Evolutionary conservation across 371 early-diverging fungal species (phyloP).

Genomic region (Mortierella sp.): DNA sequence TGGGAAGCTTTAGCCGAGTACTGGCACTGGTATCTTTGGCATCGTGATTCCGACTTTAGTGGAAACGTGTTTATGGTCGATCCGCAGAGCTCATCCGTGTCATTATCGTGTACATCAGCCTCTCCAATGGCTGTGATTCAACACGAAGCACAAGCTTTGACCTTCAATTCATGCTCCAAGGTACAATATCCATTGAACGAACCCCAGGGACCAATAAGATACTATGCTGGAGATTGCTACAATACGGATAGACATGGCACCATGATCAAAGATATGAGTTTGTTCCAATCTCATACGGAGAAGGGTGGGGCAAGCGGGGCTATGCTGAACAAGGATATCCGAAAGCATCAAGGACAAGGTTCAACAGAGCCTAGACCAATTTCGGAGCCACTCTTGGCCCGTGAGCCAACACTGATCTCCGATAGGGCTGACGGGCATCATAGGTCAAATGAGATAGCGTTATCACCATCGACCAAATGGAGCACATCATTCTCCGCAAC

Average conservation of each 20-base stretch:
- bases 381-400: slow-evolving; percentile 16
- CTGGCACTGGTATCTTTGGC: slow-evolving; percentile 18
- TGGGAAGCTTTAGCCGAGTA: slow-evolving; percentile 12
- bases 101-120: not conserved
- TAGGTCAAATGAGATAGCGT: slow-evolving; percentile 1
- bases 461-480: slow-evolving; percentile 8
- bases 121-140: slow-evolving; percentile 9
- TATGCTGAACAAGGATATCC: slow-evolving; percentile 24
- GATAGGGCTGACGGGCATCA: slow-evolving; percentile 10
- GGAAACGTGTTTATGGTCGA: slow-evolving; percentile 11
- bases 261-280: not conserved
- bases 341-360: not conserved
- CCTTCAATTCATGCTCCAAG: not conserved
- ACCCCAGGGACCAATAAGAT: slow-evolving; percentile 8
- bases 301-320: not conserved
- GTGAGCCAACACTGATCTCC: slow-evolving; percentile 16
- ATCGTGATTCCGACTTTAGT: slow-evolving; percentile 9
- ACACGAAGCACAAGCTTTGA: not conserved
- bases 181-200: not conserved
- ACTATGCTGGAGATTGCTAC: not conserved
- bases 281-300: slow-evolving; percentile 1
- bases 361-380: slow-evolving; percentile 8
- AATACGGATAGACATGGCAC: not conserved
- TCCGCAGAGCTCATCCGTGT: not conserved
- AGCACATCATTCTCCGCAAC: not conserved